phyloP scores from a whole-genome alignment of 805 yeast genomes.

The Sungouiozyma intestinalis region DNA sequence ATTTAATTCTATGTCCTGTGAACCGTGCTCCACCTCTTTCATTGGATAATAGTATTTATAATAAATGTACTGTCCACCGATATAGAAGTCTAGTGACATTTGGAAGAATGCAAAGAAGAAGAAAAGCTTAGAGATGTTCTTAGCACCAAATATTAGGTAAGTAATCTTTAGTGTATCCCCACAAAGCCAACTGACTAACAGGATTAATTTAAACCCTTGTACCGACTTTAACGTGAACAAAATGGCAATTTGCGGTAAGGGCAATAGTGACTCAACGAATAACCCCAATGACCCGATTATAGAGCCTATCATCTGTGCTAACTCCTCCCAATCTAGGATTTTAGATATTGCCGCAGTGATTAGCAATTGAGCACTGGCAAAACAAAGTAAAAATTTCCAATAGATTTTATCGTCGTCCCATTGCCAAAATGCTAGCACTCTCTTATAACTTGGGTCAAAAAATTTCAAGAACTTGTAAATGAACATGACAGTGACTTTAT shows the following conservation, averaged over 20 bases:
- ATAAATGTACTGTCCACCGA: conserved; percentile 62
- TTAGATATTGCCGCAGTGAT: conserved; percentile 25
- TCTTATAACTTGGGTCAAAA: conserved; percentile 58
- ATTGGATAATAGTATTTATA: conserved; percentile 36
- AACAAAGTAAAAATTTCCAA: conserved; percentile 52
- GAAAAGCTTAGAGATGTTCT: conserved; percentile 53
- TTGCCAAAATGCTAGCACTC: conserved; percentile 75
- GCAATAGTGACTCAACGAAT: conserved; percentile 60
- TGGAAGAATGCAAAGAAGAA: conserved; percentile 67
- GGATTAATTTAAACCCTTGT: conserved; percentile 67
- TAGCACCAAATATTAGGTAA: conserved; percentile 67
- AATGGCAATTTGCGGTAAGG: conserved; percentile 70
- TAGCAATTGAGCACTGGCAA: conserved; percentile 32
- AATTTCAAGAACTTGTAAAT: conserved; percentile 39
- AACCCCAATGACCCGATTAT: conserved; percentile 54
- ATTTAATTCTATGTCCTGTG: conserved; percentile 4
- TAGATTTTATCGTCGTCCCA: conserved; percentile 54
- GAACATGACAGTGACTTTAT: conserved; percentile 19
- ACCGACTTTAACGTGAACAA: conserved; percentile 55
- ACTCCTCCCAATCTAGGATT: conserved; percentile 32
- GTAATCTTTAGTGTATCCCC: conserved; percentile 76
- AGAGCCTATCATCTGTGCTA: conserved; percentile 43
- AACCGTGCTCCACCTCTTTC: conserved; percentile 14
- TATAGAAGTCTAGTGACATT: conserved; percentile 60
- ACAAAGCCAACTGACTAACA: conserved; percentile 75